Base-by-base conservation (phyloP, 352 stramenopile species). In the Thraustochytrium sp. region DNA sequence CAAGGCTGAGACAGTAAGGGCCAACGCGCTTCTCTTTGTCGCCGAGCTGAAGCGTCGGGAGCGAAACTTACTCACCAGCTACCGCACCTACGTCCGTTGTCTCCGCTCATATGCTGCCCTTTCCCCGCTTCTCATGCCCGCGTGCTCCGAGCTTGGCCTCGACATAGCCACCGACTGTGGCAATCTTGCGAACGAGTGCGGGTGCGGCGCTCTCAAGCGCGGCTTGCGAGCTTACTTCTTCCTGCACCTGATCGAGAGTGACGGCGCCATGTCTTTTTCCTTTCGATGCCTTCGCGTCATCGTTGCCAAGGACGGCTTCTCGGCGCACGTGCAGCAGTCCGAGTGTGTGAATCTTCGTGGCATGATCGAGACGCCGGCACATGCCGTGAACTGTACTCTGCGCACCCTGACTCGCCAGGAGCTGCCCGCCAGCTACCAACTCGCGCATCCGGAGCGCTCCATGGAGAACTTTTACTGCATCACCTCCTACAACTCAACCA, bases 271-370 rank as follows among this genome's bases (percentile, higher is more conserved):
- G 23, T 75, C 65, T 36, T 77, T 77, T 3, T n/a, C 8, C 13
- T 77, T 77, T 31, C 65, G 65, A 11, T 77, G 65, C 34, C 65
- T 77, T 3, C 37, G 31, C 42, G 46, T 77, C 0, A n/a, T n/a
- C n/a, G n/a, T 13, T 29, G 38, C 65, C 16, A 61, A 11, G n/a
- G 37, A 77, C 34, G 65, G 65, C 13, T 23, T 23, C 18, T 21
- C 23, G 34, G 34, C n/a, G 13, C 18, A 29, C n/a, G 59, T 68
- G 16, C 13, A 23, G 13, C n/a, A 16, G 31, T 49, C 18, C 13
- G n/a, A 68, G 23, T 68, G 59, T n/a, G 34, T 68, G 31, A n/a
- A n/a, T n/a, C n/a, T n/a, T n/a, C n/a, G n/a, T n/a, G n/a, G n/a
- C n/a, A n/a, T n/a, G n/a, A n/a, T n/a, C n/a, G n/a, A n/a, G n/a